phyloP scores from a whole-genome alignment of 306 rosid genomes.

The Ziziphus jujuba region DNA sequence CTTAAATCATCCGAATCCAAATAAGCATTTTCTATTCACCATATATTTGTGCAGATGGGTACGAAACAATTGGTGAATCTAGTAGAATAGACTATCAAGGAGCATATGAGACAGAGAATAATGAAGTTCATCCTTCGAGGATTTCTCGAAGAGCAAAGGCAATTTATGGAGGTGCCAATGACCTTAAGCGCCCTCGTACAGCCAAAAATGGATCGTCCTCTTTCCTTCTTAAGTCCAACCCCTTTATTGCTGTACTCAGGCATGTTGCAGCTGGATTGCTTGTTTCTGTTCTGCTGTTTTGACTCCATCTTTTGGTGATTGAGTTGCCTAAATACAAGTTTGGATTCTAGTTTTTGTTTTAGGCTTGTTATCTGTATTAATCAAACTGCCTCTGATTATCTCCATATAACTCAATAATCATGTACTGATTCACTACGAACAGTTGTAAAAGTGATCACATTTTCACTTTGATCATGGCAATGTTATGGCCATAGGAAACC shows the following conservation, averaged over 20 bases:
- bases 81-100: slow-evolving; percentile 22
- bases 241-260: slow-evolving; percentile 22
- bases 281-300: slow-evolving; percentile 23
- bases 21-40: neutral
- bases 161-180: slow-evolving; percentile 34
- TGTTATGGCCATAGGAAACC: no score
- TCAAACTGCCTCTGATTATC: no score
- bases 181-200: slow-evolving; percentile 26
- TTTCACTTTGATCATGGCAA: no score
- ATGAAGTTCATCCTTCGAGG: slow-evolving; percentile 18
- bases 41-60: slow-evolving; percentile 30
- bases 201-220: slow-evolving; percentile 19
- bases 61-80: slow-evolving; percentile 16
- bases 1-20: neutral
- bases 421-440: no score
- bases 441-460: no score
- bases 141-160: slow-evolving; percentile 23
- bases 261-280: slow-evolving; percentile 31
- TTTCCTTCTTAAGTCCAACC: slow-evolving; percentile 18
- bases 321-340: no score
- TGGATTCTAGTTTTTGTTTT: no score
- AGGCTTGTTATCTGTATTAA: neutral
- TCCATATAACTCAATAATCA: no score
- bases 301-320: neutral
- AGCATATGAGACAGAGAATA: slow-evolving; percentile 26